These are phyloP conservation scores for Escovopsis sp. DNA, from an alignment of 2,329 filamentous ascomycete species.

Conservation along the genomic window DNA sequence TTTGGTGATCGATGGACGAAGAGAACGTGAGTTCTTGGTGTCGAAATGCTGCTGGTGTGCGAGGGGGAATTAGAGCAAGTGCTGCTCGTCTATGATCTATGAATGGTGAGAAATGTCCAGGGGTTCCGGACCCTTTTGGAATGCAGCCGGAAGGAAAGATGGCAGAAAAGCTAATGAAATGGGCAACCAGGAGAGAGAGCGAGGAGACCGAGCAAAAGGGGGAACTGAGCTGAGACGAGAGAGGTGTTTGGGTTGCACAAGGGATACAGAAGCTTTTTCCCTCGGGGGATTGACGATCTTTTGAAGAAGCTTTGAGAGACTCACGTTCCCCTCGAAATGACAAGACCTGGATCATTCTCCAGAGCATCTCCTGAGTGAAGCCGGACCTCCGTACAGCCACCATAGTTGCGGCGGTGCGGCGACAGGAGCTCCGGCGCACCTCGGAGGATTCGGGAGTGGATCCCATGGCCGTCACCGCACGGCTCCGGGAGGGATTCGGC, in stretches of 20 bases:
- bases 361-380: too few species aligned
- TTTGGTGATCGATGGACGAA: constrained; percentile 1
- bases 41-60: too few species aligned
- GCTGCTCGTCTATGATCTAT: too few species aligned
- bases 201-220: not conserved
- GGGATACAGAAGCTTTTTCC: not conserved
- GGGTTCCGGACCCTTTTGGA: not conserved
- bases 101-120: not conserved
- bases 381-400: not conserved
- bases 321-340: too few species aligned
- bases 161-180: not conserved
- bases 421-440: constrained; percentile 3
- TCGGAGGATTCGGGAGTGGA: not conserved
- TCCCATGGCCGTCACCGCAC: constrained; percentile 2
- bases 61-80: too few species aligned
- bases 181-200: not conserved
- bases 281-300: not conserved
- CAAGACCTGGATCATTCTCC: too few species aligned
- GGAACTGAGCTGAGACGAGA: not conserved
- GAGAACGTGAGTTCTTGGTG: too few species aligned
- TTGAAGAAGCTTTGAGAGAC: not conserved
- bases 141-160: too few species aligned
- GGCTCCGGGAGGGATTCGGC: constrained; percentile 3
- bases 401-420: not conserved
- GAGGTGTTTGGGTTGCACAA: not conserved